Conservation (phyloP, 345 rosid species). For the Hibiscus syriacus region DNA sequence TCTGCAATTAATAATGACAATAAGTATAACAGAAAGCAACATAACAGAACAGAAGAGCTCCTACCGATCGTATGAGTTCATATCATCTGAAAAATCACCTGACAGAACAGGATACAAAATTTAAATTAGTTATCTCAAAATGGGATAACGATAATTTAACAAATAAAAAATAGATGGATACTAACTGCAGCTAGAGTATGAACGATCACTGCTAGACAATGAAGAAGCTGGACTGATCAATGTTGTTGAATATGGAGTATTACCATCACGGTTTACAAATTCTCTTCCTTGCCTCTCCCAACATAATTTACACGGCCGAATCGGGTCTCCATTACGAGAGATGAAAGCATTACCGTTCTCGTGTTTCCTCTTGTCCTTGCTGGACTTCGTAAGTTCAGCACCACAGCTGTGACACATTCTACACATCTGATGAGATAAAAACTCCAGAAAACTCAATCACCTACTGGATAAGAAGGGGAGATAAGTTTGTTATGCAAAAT, state of each 20-base stretch:
- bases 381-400: conserved; percentile 19
- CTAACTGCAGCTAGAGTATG: conserved; percentile 62
- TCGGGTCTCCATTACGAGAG: conserved; percentile 22
- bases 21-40: neutral
- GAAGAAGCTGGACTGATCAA: conserved; percentile 59
- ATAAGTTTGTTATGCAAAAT: neutral
- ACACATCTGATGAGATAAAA: conserved; percentile 25
- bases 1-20: neutral
- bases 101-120: conserved; percentile 11
- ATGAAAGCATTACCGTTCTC: conserved; percentile 25
- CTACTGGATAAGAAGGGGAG: conserved; percentile 9
- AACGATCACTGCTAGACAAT: conserved; percentile 53
- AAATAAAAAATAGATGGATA: conserved; percentile 4
- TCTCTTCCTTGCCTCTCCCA: conserved; percentile 36
- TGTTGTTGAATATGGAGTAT: conserved; percentile 26
- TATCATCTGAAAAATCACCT: conserved; percentile 80
- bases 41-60: conserved; percentile 6
- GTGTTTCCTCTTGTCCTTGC: conserved; percentile 26
- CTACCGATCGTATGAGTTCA: conserved; percentile 46
- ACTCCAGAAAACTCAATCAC: conserved; percentile 18
- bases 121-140: conserved; percentile 14
- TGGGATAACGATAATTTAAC: neutral
- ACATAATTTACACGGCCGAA: conserved; percentile 43
- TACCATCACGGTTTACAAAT: conserved; percentile 18
- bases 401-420: conserved; percentile 45